Base-by-base conservation (phyloP, 1,284 basidiomycete species). In the Cutaneotrichosporon mucoides region DNA sequence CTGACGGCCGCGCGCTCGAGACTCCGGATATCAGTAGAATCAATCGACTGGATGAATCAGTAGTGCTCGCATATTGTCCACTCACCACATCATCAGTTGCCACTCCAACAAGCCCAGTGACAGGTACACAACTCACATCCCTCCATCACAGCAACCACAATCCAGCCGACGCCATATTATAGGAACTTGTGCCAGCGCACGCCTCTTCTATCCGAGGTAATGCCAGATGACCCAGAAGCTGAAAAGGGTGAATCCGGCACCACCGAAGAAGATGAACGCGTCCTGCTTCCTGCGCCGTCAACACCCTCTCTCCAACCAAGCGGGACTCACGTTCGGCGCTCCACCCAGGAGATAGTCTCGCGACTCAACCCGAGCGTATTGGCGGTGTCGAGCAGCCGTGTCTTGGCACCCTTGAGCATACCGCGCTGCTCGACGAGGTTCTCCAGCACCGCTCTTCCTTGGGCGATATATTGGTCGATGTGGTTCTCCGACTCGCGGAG, bases 261-360 rank as follows among this genome's bases (percentile, higher is more conserved):
- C 93, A 6, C 79, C 86, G 48, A 88, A 78, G 78, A 96, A 92
- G 66, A 96, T 93, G 67, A 90, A 93, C 81, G 88, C 90, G 72
- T 97, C 93, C 76, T 94, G 92, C 43, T 87, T 90, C 73, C 91
- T 93, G 72, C 24, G 35, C 5, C 6, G 53, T 53, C 60, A 67
- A 56, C 67, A 65, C 24, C 24, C 3, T 24, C 24, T 24, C 24
- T 24, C 24, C 24, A 24, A 24, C 24, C 24, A 24, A 24, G 24
- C 24, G 24, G 24, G 3, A 78, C 81, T 70, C 70, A 91, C 87
- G 90, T 94, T 75, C 93, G 82, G 66, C 87, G 84, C 73, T 97
- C 94, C 66, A 97, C 92, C 90, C 92, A 97, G 2, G 89, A 86
- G 75, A 97, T 96, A 33, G 94, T 92, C 73, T 94, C 85, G 64